Evolutionary conservation across 805 yeast genomes (phyloP).

Genomic region (Ogataea corticis): DNA sequence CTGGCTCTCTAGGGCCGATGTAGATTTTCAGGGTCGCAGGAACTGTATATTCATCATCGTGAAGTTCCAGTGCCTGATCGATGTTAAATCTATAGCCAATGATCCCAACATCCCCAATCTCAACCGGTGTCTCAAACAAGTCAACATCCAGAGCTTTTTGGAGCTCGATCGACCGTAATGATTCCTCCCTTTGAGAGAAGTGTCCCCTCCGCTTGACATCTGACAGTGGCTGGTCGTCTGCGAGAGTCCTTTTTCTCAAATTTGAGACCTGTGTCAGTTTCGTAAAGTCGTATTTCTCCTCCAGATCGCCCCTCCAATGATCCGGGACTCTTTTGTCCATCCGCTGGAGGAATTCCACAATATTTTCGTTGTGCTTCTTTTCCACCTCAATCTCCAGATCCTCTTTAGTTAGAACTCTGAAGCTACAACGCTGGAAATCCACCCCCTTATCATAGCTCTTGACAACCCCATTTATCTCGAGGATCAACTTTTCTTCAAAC

Average conservation of each 20-base stretch:
- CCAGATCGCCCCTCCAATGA: constrained; percentile 16
- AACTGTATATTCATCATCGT: no score
- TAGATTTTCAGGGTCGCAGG: neutral
- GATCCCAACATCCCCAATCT: neutral
- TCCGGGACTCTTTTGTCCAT: constrained; percentile 15
- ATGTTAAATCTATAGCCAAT: neutral
- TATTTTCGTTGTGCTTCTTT: constrained; percentile 11
- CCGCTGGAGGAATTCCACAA: constrained; percentile 20
- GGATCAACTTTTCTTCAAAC: constrained; percentile 18
- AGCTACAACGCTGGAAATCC: constrained; percentile 21
- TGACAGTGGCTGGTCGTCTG: neutral
- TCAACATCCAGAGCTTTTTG: neutral
- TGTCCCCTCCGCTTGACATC: neutral
- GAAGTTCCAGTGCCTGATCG: no score
- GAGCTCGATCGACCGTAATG: neutral
- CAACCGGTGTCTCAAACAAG: neutral
- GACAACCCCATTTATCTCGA: constrained; percentile 19
- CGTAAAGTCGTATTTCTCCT: constrained; percentile 8
- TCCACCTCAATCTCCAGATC: constrained; percentile 12
- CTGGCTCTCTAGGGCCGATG: no score
- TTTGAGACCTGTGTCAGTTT: neutral
- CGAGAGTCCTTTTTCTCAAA: neutral
- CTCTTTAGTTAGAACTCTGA: constrained; percentile 11
- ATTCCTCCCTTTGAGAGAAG: neutral
- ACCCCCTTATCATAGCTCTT: constrained; percentile 19